Percentiles rank a stretch among this genome's conserved stretches.
Conservation (phyloP, 352 stramenopile genomes). For the Phytophthora brassicae region DNA sequence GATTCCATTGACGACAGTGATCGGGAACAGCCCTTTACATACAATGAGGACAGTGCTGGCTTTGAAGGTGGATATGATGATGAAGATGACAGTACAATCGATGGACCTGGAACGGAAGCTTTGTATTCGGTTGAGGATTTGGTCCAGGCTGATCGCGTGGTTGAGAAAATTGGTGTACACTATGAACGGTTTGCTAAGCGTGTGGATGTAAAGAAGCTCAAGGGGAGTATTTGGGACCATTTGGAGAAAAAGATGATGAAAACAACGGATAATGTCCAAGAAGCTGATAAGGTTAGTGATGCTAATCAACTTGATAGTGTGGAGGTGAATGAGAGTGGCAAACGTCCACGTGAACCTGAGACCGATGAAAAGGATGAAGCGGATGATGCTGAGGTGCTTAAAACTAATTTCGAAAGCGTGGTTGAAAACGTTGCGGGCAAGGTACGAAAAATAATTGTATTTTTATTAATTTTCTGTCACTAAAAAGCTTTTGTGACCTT, state of each 20-base stretch:
- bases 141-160: constrained; percentile 88
- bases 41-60: constrained; percentile 43
- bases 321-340: constrained; percentile 44
- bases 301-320: constrained; percentile 4
- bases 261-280: constrained; percentile 5
- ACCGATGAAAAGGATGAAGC: constrained; percentile 25
- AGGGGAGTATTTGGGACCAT: constrained; percentile 94
- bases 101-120: constrained; percentile 29
- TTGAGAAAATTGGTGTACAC: constrained; percentile 94
- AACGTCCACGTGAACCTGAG: constrained; percentile 27
- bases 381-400: too few species aligned
- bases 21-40: constrained; percentile 30
- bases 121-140: constrained; percentile 60
- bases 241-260: constrained; percentile 51
- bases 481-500: too few species aligned
- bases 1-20: constrained; percentile 25
- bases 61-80: constrained; percentile 44
- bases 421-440: constrained; percentile 87
- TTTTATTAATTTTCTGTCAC: too few species aligned
- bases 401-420: constrained; percentile 89
- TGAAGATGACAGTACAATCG: constrained; percentile 41
- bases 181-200: constrained; percentile 96
- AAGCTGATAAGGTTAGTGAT: background rate
- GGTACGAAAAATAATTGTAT: constrained; percentile 54
- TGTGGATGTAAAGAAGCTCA: constrained; percentile 97